Conservation (phyloP, 768 basidiomycete genomes). For the Kwoniella europaea region DNA sequence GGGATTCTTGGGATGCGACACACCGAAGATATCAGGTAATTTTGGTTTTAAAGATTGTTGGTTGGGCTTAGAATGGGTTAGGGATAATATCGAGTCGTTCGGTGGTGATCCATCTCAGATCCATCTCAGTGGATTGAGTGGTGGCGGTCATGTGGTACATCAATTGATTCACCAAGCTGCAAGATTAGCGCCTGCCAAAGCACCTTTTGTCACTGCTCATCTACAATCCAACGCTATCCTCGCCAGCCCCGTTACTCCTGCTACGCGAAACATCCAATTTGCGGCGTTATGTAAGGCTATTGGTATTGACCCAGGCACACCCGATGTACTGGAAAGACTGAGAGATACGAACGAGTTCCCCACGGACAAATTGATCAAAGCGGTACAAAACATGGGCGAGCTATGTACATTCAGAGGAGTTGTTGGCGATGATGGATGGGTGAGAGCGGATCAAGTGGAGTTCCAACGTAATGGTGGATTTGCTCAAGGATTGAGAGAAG, state of each 20-base stretch:
- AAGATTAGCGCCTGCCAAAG: conserved; percentile 64
- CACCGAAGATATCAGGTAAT: conserved; percentile 70
- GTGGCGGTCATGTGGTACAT: conserved; percentile 74
- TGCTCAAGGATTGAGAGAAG: conserved; percentile 64
- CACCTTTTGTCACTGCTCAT: conserved; percentile 71
- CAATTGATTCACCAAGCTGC: conserved; percentile 75
- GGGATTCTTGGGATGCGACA: conserved; percentile 73
- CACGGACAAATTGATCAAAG: conserved; percentile 63
- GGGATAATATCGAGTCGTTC: conserved; percentile 69
- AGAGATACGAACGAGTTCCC: conserved; percentile 64
- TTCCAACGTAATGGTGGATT: conserved; percentile 72
- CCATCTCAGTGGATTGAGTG: conserved; percentile 72
- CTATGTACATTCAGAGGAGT: conserved; percentile 74
- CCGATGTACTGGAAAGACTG: conserved; percentile 64
- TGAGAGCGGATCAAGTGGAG: conserved; percentile 66
- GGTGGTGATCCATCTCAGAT: conserved; percentile 71
- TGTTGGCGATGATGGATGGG: conserved; percentile 68
- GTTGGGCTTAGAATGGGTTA: conserved; percentile 75
- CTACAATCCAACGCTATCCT: conserved; percentile 78
- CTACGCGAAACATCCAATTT: conserved; percentile 69
- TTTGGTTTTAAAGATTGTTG: conserved; percentile 86
- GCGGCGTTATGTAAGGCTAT: conserved; percentile 67
- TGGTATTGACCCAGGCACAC: conserved; percentile 64
- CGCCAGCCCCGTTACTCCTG: conserved; percentile 68
- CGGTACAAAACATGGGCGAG: conserved; percentile 67